These are phyloP conservation scores for Mycena chlorophos DNA, from an alignment of 768 basidiomycete genomes.

Conservation along the genomic window DNA sequence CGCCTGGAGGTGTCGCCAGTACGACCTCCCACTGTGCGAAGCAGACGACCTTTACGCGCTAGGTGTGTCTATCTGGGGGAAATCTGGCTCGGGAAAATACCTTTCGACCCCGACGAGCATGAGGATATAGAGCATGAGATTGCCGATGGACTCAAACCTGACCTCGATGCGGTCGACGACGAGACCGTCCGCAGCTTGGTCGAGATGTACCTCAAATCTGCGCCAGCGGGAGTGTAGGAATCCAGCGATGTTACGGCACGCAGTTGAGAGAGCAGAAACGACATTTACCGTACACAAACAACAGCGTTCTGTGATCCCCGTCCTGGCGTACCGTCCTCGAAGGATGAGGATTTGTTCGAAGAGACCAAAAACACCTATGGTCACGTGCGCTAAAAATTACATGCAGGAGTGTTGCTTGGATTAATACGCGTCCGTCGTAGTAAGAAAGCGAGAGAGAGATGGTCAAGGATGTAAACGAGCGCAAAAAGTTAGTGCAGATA, in stretches of 20 bases:
- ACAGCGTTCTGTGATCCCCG: too few species aligned
- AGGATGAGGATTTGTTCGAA: too few species aligned
- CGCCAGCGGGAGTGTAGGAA: too few species aligned
- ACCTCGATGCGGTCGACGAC: constrained; percentile 23
- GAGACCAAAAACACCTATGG: neutral
- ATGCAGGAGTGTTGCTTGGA: neutral
- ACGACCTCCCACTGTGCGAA: constrained; percentile 15
- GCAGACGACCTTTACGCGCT: constrained; percentile 29
- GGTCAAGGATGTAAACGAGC: neutral
- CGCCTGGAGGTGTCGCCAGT: constrained; percentile 8
- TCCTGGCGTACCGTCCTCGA: too few species aligned
- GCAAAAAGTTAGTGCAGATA: neutral
- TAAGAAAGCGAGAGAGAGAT: neutral
- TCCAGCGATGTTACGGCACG: too few species aligned
- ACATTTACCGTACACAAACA: too few species aligned
- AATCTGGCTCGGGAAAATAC: constrained; percentile 23
- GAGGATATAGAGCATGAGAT: constrained; percentile 12
- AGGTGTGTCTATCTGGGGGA: constrained; percentile 28
- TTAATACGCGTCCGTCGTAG: constrained; percentile 5
- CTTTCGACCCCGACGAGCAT: constrained; percentile 24
- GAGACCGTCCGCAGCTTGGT: constrained; percentile 14
- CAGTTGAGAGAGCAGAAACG: too few species aligned
- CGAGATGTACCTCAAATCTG: constrained; percentile 1
- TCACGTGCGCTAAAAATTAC: neutral
- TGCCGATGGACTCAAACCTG: constrained; percentile 20